Evolutionary conservation across 2,329 filamentous ascomycete species (phyloP).

Genomic region (Penicillium fuscoglaucum): DNA sequence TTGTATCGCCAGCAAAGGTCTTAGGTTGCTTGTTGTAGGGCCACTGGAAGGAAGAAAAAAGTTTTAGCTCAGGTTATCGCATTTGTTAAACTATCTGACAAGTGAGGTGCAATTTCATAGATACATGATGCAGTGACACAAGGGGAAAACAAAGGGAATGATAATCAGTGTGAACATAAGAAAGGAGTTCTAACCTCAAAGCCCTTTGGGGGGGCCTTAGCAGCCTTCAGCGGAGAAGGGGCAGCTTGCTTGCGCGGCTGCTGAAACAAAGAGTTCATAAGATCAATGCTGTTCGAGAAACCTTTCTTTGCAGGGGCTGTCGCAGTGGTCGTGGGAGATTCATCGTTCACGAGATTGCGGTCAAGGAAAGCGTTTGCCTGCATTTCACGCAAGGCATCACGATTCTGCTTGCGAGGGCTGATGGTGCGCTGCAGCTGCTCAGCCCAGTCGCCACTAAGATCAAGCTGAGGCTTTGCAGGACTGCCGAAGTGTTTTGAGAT

Average conservation of each 20-base stretch:
- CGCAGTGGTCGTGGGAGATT: constrained; percentile 31
- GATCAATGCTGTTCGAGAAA: constrained; percentile 85
- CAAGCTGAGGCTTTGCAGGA: constrained; percentile 55
- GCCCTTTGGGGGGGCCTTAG: constrained; percentile 61
- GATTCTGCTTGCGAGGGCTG: constrained; percentile 89
- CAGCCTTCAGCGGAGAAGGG: constrained; percentile 53
- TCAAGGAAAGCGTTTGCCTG: constrained; percentile 60
- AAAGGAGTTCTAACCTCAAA: constrained; percentile 78
- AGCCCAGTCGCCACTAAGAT: constrained; percentile 81
- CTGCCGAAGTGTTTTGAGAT: constrained; percentile 43
- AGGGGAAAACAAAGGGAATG: constrained; percentile 49
- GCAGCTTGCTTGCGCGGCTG: constrained; percentile 54
- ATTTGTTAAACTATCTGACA: constrained; percentile 35
- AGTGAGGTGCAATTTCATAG: constrained; percentile 16
- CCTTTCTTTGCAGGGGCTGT: constrained; percentile 52
- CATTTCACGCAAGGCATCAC: constrained; percentile 67
- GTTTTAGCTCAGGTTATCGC: constrained; percentile 44
- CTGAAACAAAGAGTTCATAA: constrained; percentile 93
- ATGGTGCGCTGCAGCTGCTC: constrained; percentile 92
- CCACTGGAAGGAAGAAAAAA: constrained; percentile 61
- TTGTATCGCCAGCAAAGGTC: constrained; percentile 61
- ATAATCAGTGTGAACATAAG: constrained; percentile 32
- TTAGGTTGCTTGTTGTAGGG: constrained; percentile 80
- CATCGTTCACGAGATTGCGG: constrained; percentile 39
- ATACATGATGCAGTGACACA: constrained; percentile 33